Evolutionary conservation across 768 basidiomycete genomes (phyloP), one percentile per base, ranked within the genome.

Genomic region (Goffeauzyma gilvescens): DNA sequence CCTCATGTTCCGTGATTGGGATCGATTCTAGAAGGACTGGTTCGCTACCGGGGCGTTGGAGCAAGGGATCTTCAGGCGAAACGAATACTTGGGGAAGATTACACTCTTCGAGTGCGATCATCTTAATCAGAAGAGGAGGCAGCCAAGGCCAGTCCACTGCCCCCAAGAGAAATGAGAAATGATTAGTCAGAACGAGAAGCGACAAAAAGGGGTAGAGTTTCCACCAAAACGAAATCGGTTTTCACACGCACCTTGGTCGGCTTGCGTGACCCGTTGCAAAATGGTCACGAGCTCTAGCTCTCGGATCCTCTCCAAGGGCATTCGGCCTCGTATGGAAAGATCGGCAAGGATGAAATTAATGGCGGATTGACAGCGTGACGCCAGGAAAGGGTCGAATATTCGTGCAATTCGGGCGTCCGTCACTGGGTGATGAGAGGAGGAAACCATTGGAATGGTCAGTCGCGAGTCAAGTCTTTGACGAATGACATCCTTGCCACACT

Each of bases 211-310:
- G 22, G 38, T 18, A 31, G 10, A 5, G 13, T 41, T 17, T 38
- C 39, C 38, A 44, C 49, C 1, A 93, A 64, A n/a, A 69, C 69
- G 17, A 87, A 65, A 26, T 72, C 70, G 10, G 75, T 67, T n/a
- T n/a, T n/a, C n/a, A n/a, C n/a, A n/a, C n/a, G n/a, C n/a, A n/a
- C n/a, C n/a, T n/a, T n/a, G n/a, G n/a, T n/a, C n/a, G n/a, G n/a
- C n/a, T n/a, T n/a, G n/a, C n/a, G n/a, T n/a, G n/a, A 95, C 66
- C 48, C 83, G 81, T 31, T 73, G 73, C 10, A 95, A 65, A 21
- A 86, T 72, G 55, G 87, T 90, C 1, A 89, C 59, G 12, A 96
- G 57, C 53, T 95, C 90, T 52, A 90, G 85, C 61, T 95, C 86
- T 20, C 84, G 72, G 1, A 75, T 73, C 83, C 85, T 73, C 32